phyloP scores from a whole-genome alignment of 139 green algal species.

The Chlamydomonas incerta region DNA sequence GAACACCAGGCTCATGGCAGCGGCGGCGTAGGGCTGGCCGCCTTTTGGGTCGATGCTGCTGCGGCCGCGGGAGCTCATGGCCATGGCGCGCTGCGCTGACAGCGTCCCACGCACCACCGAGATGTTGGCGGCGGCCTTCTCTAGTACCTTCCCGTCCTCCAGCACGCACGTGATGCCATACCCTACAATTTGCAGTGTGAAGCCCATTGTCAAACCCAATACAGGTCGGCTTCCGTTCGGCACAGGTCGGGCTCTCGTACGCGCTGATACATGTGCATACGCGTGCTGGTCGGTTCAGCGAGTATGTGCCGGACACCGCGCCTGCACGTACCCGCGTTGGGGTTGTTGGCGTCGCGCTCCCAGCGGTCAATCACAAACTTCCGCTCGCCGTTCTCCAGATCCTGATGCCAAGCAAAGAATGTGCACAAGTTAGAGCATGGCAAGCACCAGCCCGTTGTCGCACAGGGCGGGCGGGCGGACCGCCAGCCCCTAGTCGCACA shows the following conservation, averaged over 20 bases:
- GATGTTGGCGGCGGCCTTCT: conserved; percentile 94
- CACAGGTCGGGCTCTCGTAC: no score
- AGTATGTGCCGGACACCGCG: no score
- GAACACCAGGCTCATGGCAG: conserved; percentile 95
- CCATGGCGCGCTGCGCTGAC: conserved; percentile 68
- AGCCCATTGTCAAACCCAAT: no score
- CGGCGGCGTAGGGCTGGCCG: conserved; percentile 88
- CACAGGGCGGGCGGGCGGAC: no score
- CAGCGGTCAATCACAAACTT: conserved; percentile 75
- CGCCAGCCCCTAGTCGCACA: no score
- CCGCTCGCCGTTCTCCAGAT: conserved; percentile 61
- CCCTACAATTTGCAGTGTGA: conserved; percentile 46
- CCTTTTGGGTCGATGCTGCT: conserved; percentile 73
- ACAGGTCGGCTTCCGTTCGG: no score
- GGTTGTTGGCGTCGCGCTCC: conserved; percentile 54
- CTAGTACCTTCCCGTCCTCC: conserved; percentile 89
- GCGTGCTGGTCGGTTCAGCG: no score
- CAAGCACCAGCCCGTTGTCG: no score
- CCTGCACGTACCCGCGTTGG: conserved; percentile 58
- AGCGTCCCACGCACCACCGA: conserved; percentile 81
- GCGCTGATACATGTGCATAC: no score
- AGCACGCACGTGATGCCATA: conserved; percentile 95
- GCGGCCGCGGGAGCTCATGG: conserved; percentile 81
- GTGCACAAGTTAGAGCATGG: no score
- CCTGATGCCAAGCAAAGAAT: no score